These are phyloP conservation scores for Fagopyrum esculentum DNA, from an alignment of 148 eudicot species.

Conservation along the genomic window DNA sequence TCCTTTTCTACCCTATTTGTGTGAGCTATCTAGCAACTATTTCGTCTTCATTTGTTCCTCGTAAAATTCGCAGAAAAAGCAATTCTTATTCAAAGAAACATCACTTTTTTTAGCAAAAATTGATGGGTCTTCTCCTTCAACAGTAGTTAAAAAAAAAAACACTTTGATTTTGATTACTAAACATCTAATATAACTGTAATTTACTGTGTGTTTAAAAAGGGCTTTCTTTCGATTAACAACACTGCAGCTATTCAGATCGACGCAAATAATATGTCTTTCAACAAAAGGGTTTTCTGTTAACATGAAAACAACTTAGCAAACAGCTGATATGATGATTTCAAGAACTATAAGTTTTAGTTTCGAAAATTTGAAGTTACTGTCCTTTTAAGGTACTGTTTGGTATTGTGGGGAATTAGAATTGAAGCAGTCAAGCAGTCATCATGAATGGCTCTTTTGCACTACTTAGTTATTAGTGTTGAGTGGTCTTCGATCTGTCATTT, in stretches of 20 bases:
- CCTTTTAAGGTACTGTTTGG: conserved; percentile 3
- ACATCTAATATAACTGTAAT: background rate
- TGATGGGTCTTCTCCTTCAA: conserved; percentile 1
- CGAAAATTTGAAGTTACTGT: background rate
- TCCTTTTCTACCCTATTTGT: too few species aligned
- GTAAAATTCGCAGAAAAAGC: background rate
- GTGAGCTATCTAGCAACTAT: too few species aligned
- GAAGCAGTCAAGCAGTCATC: background rate
- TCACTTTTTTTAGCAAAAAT: background rate
- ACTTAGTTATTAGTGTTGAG: conserved; percentile 1
- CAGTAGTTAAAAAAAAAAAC: background rate
- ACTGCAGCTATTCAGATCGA: background rate
- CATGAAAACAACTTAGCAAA: background rate
- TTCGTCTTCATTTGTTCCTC: background rate
- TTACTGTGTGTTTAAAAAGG: background rate
- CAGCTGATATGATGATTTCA: background rate
- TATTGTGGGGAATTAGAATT: background rate
- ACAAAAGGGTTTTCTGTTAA: too few species aligned
- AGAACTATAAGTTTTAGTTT: background rate
- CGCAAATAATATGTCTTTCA: background rate
- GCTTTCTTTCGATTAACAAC: background rate
- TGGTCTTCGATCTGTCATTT: background rate
- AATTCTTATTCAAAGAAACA: background rate
- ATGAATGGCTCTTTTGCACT: background rate
- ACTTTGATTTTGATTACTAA: background rate